These are phyloP conservation scores for Saussurea involucrata DNA, from an alignment of 129 eudicot species.

Conservation along the genomic window DNA sequence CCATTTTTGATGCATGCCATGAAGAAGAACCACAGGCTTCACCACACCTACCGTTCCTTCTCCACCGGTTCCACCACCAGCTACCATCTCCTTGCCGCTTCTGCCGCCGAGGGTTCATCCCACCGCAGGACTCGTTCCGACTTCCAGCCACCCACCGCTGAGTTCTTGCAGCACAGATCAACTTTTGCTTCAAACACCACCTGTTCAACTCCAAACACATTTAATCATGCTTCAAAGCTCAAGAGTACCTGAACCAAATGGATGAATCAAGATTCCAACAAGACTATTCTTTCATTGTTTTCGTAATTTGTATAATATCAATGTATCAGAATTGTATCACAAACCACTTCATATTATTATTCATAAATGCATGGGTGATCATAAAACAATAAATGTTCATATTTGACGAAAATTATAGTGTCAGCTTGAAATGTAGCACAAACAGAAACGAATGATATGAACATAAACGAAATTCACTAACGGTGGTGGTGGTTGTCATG, in stretches of 20 bases:
- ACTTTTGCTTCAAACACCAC: constrained; percentile 19
- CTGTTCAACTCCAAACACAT: constrained; percentile 7
- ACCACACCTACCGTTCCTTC: constrained; percentile 43
- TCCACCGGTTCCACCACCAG: constrained; percentile 38
- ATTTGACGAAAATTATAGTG: not conserved
- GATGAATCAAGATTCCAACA: not conserved
- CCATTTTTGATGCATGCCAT: constrained; percentile 43
- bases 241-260: constrained; percentile 20
- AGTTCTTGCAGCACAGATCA: constrained; percentile 25
- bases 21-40: constrained; percentile 37
- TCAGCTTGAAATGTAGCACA: constrained; percentile 3
- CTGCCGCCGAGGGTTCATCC: constrained; percentile 42
- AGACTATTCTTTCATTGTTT: not conserved
- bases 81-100: constrained; percentile 33
- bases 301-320: not conserved
- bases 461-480: constrained; percentile 21
- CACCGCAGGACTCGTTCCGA: constrained; percentile 39
- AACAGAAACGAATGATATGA: constrained; percentile 14
- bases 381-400: constrained; percentile 12
- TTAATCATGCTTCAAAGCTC: constrained; percentile 13
- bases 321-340: not conserved
- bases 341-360: not conserved
- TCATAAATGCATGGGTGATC: constrained; percentile 7
- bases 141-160: constrained; percentile 29
- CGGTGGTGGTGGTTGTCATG: not conserved